phyloP scores from a whole-genome alignment of 176 grass and related monocot species.

The Pontederia paniculata region DNA sequence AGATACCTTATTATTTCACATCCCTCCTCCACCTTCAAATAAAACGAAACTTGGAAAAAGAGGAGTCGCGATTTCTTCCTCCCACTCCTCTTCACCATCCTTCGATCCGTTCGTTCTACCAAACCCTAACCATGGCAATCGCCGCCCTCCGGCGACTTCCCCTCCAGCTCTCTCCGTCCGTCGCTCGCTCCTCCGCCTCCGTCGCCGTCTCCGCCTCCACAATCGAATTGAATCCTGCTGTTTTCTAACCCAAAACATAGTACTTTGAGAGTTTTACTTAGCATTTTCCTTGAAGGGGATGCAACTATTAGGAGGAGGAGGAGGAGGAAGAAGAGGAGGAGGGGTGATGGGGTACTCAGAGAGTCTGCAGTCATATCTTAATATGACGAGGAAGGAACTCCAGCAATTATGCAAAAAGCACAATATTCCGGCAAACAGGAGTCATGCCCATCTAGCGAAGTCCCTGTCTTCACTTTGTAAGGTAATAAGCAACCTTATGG shows the following conservation, averaged over 20 bases:
- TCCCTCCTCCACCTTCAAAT: too few relatives aligned
- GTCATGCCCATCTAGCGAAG: constrained; percentile 46
- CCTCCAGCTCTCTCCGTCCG: constrained; percentile 30
- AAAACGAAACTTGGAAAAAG: too few relatives aligned
- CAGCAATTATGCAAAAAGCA: constrained; percentile 67
- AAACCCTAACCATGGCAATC: constrained; percentile 66
- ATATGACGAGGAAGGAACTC: constrained; percentile 46
- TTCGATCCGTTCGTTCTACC: constrained; percentile 7
- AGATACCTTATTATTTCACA: too few relatives aligned
- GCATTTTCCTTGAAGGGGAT: too few relatives aligned
- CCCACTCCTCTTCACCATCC: neutral
- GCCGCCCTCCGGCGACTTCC: constrained; percentile 51
- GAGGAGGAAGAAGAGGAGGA: too few relatives aligned
- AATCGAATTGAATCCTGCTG: too few relatives aligned
- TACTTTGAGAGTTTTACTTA: too few relatives aligned
- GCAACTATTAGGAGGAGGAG: too few relatives aligned
- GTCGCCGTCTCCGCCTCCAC: constrained; percentile 2
- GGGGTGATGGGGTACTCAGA: constrained; percentile 54
- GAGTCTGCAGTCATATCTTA: constrained; percentile 38
- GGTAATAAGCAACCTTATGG: constrained; percentile 20
- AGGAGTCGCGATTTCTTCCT: neutral
- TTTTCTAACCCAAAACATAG: too few relatives aligned
- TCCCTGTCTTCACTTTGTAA: constrained; percentile 43
- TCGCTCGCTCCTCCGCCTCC: constrained; percentile 15
- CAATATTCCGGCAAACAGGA: constrained; percentile 59